Evolutionary conservation across 2,329 filamentous ascomycete genomes (phyloP).

Genomic region (Botrytis fragariae): DNA sequence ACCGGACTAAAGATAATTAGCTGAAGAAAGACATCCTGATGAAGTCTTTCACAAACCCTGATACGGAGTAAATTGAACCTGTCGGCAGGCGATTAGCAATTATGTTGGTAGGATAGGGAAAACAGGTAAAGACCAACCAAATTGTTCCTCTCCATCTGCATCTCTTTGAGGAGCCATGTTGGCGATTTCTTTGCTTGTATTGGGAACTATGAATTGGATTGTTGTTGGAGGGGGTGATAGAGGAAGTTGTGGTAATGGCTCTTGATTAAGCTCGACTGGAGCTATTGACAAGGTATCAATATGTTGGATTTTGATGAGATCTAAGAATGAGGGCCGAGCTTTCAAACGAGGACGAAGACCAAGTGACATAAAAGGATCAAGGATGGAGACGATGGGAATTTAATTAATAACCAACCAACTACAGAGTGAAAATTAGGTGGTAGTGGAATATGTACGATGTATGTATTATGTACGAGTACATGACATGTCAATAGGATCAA

Average conservation of each 20-base stretch:
- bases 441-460: not conserved
- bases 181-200: conserved; percentile 30
- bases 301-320: conserved; percentile 54
- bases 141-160: conserved; percentile 50
- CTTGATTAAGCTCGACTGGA: conserved; percentile 29
- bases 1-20: conserved; percentile 65
- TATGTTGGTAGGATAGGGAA: conserved; percentile 14
- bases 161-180: conserved; percentile 44
- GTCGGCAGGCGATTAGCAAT: conserved; percentile 31
- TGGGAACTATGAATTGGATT: conserved; percentile 25
- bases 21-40: not conserved
- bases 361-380: conserved; percentile 36
- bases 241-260: conserved; percentile 46
- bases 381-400: conserved; percentile 3
- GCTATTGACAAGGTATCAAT: conserved; percentile 43
- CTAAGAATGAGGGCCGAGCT: conserved; percentile 60
- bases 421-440: not conserved
- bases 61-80: conserved; percentile 69
- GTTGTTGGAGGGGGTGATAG: conserved; percentile 38
- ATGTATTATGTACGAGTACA: not conserved
- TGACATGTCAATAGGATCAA: not conserved
- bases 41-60: conserved; percentile 47
- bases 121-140: conserved; percentile 46
- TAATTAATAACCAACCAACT: not conserved
- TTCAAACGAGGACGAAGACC: conserved; percentile 52